phyloP scores from a whole-genome alignment of 345 rosid genomes.

The Gossypium mustelinum region DNA sequence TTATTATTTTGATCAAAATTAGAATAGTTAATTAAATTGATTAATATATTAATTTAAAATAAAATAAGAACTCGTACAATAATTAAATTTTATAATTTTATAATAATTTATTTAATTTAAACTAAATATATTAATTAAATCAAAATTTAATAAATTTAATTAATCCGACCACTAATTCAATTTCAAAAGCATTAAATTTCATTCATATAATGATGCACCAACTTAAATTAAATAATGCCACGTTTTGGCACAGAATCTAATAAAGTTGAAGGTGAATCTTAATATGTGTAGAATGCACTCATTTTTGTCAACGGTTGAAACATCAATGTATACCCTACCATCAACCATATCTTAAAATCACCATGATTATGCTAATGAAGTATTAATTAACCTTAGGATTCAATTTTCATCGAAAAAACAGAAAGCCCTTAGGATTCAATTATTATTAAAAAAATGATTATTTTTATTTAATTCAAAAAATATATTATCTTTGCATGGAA shows the following conservation, averaged over 20 bases:
- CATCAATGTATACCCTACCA: background rate
- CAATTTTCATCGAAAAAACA: background rate
- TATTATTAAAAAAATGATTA: no score
- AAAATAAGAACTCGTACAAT: fast-evolving
- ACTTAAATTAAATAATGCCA: background rate
- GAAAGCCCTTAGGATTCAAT: background rate
- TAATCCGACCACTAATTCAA: no score
- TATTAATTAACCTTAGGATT: no score
- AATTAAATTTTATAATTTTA: no score
- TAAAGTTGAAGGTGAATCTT: background rate
- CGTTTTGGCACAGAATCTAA: background rate
- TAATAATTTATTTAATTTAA: no score
- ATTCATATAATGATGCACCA: background rate
- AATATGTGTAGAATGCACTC: background rate
- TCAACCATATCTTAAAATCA: background rate
- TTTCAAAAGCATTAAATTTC: no score
- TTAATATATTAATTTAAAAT: no score
- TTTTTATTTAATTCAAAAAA: no score
- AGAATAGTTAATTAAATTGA: fast-evolving
- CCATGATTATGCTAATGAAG: background rate
- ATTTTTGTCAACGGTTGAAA: background rate
- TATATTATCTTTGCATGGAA: background rate
- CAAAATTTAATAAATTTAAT: no score
- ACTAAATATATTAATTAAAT: fast-evolving
- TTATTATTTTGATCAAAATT: no score